Conservation (phyloP, 108 stramenopile genomes). For the Conticribra weissflogii region DNA sequence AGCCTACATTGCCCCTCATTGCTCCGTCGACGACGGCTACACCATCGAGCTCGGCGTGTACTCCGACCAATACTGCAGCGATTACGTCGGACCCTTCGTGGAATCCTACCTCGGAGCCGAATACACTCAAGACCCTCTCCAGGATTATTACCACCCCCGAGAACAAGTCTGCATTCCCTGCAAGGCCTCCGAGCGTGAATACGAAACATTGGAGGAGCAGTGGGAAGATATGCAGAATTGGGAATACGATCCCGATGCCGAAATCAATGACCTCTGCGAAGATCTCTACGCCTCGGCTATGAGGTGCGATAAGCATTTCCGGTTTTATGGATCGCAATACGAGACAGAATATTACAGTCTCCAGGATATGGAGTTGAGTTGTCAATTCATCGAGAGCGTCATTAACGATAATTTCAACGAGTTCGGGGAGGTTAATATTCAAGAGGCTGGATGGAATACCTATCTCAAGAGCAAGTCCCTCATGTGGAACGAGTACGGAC, state of each 20-base stretch:
- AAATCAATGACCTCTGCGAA: slow-evolving; percentile 62
- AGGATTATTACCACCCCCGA: slow-evolving; percentile 55
- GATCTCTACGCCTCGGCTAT: slow-evolving; percentile 61
- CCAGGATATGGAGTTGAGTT: slow-evolving; percentile 54
- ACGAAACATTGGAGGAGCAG: slow-evolving; percentile 7
- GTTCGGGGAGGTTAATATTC: slow-evolving; percentile 30
- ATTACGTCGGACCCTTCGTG: slow-evolving; percentile 50
- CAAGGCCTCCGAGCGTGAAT: slow-evolving; percentile 5
- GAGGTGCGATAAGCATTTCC: slow-evolving; percentile 74
- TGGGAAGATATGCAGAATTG: background rate
- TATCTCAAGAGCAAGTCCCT: too few species aligned
- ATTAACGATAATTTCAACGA: slow-evolving; percentile 76
- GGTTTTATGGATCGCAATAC: slow-evolving; percentile 23
- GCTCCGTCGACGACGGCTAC: slow-evolving; percentile 56
- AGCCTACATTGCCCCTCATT: slow-evolving; percentile 76
- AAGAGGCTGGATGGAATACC: background rate
- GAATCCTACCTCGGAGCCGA: slow-evolving; percentile 12
- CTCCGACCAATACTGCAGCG: slow-evolving; percentile 71
- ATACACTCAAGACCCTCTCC: slow-evolving; percentile 12
- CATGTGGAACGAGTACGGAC: slow-evolving; percentile 11
- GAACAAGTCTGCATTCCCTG: slow-evolving; percentile 47
- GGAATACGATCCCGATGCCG: slow-evolving; percentile 25
- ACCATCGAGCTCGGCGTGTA: slow-evolving; percentile 79
- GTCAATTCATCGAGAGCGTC: slow-evolving; percentile 74
- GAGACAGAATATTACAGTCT: slow-evolving; percentile 30